Base-by-base conservation (phyloP, 805 yeast species). In the Zygotorulaspora chibaensis region DNA sequence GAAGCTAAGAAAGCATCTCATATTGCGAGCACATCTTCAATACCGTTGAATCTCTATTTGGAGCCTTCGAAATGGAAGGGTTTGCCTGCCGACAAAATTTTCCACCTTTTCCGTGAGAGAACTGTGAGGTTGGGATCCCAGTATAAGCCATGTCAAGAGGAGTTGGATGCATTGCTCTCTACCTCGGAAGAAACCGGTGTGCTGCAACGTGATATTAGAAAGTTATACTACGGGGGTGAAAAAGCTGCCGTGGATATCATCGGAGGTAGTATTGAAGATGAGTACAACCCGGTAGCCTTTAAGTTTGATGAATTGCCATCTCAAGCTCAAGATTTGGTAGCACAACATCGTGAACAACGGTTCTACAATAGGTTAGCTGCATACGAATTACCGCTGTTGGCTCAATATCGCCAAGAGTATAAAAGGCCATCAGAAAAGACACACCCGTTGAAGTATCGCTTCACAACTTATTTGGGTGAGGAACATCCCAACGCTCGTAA, bases 331-430 rank as follows among this genome's bases (percentile, higher is more conserved):
- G 82, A 84, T 56, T 76, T 77, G 49, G 76, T 83, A 28, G 78
- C 79, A 45, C 83, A 80, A 53, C 86, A 81, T 57, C 77, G 97
- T 60, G 83, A 79, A 53, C 81, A 79, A 55, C 81, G 95, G 55
- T 79, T 84, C 52, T 80, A 83, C 58, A 83, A 83, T 59, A 77
- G 97, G 57, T 73, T 87, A 36, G 87, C 95, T 9, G 96, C 97
- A 0, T 91, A 84, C 68, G 98, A 91, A 63, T 76, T 91, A 73
- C 99, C 99, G 6, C 76, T 80, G 45, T 73, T 93, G 52, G 81
- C 83, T 35, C 81, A 87, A 64, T 85, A 75, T 62, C 83, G 91
- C 55, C 80, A 84, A 65, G 75, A 73, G 48, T 90, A 86, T 69
- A 63, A 59, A 28, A 83, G 83, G 16, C 71, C 72, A 11, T 54